These are phyloP conservation scores for Hypoxylon lienhwacheense DNA, from an alignment of 495 filamentous ascomycete genomes.

Conservation along the genomic window DNA sequence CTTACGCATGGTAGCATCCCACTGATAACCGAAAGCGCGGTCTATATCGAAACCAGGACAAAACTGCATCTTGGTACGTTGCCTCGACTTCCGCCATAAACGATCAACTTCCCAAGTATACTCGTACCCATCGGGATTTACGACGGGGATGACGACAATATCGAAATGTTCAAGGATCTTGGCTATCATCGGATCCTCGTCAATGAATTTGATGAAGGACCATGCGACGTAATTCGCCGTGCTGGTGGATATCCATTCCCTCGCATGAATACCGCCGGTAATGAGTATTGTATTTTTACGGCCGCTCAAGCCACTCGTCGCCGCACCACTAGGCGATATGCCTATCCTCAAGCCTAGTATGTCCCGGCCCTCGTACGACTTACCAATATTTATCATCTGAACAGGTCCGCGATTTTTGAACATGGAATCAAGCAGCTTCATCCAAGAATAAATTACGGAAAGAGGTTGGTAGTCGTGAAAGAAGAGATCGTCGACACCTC, in stretches of 20 bases:
- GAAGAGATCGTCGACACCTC: conserved; percentile 66
- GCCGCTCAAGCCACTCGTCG: conserved; percentile 37
- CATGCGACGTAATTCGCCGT: conserved; percentile 91
- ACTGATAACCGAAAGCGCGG: conserved; percentile 79
- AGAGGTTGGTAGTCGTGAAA: conserved; percentile 87
- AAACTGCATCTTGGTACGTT: conserved; percentile 76
- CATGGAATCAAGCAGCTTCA: conserved; percentile 84
- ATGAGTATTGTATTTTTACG: conserved; percentile 76
- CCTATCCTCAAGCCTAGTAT: conserved; percentile 85
- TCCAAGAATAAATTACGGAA: conserved; percentile 75
- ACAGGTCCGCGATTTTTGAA: conserved; percentile 72
- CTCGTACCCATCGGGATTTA: conserved; percentile 93
- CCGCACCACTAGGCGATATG: conserved; percentile 50
- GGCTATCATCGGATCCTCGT: conserved; percentile 66
- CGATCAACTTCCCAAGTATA: conserved; percentile 92
- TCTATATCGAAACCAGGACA: conserved; percentile 91
- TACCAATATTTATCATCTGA: conserved; percentile 71
- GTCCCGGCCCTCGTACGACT: conserved; percentile 81
- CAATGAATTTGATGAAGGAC: conserved; percentile 81
- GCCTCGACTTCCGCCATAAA: conserved; percentile 94
- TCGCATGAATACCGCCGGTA: conserved; percentile 81
- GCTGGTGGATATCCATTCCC: conserved; percentile 94
- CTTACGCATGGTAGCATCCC: conserved; percentile 66
- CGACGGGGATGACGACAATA: conserved; percentile 82
- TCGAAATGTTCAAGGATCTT: conserved; percentile 80